phyloP scores from a whole-genome alignment of 306 rosid species.

The Myrica gale region DNA sequence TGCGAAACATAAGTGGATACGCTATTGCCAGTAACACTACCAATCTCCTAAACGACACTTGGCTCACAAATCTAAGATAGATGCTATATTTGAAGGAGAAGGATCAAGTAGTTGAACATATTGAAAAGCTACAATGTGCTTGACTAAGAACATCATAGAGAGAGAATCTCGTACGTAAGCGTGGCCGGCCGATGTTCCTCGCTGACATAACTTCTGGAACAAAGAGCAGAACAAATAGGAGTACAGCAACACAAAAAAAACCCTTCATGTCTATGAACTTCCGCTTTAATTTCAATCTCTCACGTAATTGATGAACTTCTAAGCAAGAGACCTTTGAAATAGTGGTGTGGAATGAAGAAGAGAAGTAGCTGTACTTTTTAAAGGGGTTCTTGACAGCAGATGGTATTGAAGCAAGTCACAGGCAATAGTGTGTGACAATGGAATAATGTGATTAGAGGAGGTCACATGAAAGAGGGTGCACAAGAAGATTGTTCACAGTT shows the following conservation, averaged over 20 bases:
- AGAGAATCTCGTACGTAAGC: slow-evolving; percentile 37
- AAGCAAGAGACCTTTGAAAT: background rate
- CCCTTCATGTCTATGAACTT: slow-evolving; percentile 33
- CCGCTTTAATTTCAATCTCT: background rate
- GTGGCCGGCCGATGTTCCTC: slow-evolving; percentile 44
- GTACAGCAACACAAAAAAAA: slow-evolving; percentile 16
- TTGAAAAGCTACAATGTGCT: too few species aligned
- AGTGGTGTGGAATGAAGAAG: background rate
- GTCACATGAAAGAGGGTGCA: slow-evolving; percentile 64
- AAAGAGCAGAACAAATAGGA: slow-evolving; percentile 34
- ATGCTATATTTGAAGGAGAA: too few species aligned
- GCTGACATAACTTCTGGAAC: slow-evolving; percentile 43
- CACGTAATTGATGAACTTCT: background rate
- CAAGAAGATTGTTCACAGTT: slow-evolving; percentile 12
- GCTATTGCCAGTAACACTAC: too few species aligned
- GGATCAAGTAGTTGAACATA: too few species aligned
- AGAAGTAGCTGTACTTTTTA: too few species aligned
- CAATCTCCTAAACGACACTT: too few species aligned
- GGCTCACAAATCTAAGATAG: too few species aligned
- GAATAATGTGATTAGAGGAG: slow-evolving; percentile 12
- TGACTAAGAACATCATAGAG: too few species aligned
- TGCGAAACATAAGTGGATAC: too few species aligned
- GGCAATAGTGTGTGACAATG: slow-evolving; percentile 30
- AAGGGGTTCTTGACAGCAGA: background rate
- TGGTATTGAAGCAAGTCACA: slow-evolving; percentile 74